Evolutionary conservation across 2,329 filamentous ascomycete species (phyloP).

Genomic region (Tympanopsis confertula): DNA sequence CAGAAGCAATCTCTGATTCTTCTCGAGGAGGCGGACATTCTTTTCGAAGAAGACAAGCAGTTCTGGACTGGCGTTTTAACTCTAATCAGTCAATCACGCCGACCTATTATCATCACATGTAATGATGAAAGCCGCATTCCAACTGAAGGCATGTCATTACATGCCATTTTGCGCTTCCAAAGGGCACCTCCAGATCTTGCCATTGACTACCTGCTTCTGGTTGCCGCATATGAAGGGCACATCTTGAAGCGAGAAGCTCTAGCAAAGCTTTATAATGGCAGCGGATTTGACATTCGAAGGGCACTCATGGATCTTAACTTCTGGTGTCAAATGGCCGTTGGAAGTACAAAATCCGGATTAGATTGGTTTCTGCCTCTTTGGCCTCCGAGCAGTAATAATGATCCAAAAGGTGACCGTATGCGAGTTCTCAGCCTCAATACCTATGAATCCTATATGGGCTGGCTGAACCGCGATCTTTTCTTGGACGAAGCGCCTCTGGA

Average conservation of each 20-base stretch:
- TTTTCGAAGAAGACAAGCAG: constrained; percentile 91
- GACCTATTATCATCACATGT: constrained; percentile 90
- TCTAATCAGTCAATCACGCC: constrained; percentile 73
- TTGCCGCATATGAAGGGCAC: constrained; percentile 85
- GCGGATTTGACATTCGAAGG: constrained; percentile 64
- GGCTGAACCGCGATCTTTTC: constrained; percentile 52
- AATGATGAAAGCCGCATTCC: constrained; percentile 82
- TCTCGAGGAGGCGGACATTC: constrained; percentile 82
- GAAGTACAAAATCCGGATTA: constrained; percentile 75
- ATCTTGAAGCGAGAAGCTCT: constrained; percentile 58
- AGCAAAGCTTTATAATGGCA: constrained; percentile 56
- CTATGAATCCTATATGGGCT: constrained; percentile 68
- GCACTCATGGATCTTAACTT: constrained; percentile 78
- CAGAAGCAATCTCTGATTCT: constrained; percentile 94
- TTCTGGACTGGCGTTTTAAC: constrained; percentile 79
- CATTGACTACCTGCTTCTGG: constrained; percentile 67
- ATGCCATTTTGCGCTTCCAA: constrained; percentile 72
- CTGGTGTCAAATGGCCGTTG: constrained; percentile 94
- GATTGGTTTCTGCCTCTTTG: constrained; percentile 80
- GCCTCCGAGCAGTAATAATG: constrained; percentile 59
- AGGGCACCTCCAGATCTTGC: constrained; percentile 56
- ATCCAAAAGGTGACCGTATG: constrained; percentile 54
- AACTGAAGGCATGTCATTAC: constrained; percentile 59
- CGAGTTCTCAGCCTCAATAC: constrained; percentile 74
- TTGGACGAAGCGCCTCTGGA: constrained; percentile 19